A percentile compares a stretch with the other conserved stretches of the same genome.
phyloP scores from a whole-genome alignment of 768 basidiomycete genomes.

The Naganishia friedmannii region DNA sequence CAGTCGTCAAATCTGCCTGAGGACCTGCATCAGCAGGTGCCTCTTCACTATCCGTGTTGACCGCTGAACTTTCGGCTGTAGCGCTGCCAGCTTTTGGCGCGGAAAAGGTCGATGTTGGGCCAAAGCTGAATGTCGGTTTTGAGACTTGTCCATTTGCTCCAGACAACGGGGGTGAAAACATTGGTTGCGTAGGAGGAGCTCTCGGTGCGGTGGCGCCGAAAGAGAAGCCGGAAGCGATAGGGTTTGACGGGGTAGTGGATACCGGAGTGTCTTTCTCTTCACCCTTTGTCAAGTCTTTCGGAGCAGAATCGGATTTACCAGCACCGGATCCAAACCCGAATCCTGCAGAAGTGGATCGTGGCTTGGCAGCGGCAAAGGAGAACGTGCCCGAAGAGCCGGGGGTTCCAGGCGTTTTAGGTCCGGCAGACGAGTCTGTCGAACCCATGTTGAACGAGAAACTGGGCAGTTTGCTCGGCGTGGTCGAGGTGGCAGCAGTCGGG shows the following conservation, averaged over 20 bases:
- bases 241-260: background rate
- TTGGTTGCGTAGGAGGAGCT: background rate
- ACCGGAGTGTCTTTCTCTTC: background rate
- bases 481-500: slow-evolving; percentile 6
- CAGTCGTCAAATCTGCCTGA: slow-evolving; percentile 15
- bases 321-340: slow-evolving; percentile 18
- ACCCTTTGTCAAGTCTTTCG: background rate
- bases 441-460: slow-evolving; percentile 23
- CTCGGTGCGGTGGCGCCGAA: slow-evolving; percentile 20
- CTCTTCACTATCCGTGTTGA: slow-evolving; percentile 18
- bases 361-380: slow-evolving; percentile 23
- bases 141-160: background rate
- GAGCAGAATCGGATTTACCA: slow-evolving; percentile 16
- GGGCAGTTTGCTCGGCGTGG: slow-evolving; percentile 13
- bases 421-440: slow-evolving; percentile 11
- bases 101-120: background rate
- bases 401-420: background rate
- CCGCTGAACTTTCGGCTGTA: slow-evolving; percentile 2
- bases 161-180: background rate
- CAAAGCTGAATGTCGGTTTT: slow-evolving; percentile 28
- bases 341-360: slow-evolving; percentile 19
- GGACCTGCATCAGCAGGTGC: background rate
- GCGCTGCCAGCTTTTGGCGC: background rate
- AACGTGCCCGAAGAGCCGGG: slow-evolving; percentile 6
- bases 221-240: slow-evolving; percentile 20